phyloP scores from a whole-genome alignment of 257 asterid genomes.

The Petunia axillaris region DNA sequence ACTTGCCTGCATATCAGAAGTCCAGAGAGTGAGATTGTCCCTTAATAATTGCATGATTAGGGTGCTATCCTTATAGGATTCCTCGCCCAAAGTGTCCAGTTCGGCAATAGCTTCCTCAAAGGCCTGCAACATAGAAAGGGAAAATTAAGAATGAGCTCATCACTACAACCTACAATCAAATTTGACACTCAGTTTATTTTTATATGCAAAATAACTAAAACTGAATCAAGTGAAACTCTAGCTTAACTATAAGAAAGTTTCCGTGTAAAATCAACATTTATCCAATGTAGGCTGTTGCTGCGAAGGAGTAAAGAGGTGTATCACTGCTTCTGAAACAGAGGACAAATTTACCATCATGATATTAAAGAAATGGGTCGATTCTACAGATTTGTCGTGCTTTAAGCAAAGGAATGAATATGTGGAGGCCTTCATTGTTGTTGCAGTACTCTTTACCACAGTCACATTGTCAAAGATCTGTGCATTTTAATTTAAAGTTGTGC shows the following conservation, averaged over 20 bases:
- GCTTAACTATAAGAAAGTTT: neutral
- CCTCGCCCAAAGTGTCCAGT: slow-evolving; percentile 68
- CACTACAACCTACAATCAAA: slow-evolving; percentile 13
- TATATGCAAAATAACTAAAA: slow-evolving; percentile 13
- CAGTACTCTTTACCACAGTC: neutral
- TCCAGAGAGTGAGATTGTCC: slow-evolving; percentile 79
- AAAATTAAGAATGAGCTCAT: neutral
- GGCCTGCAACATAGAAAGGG: slow-evolving; percentile 39
- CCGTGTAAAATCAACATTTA: neutral
- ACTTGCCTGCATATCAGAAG: slow-evolving; percentile 69
- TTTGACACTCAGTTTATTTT: neutral
- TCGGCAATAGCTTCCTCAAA: slow-evolving; percentile 75
- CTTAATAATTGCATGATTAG: slow-evolving; percentile 74
- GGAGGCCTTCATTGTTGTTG: neutral
- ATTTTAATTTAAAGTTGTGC: neutral
- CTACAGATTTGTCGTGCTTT: neutral
- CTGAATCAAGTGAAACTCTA: slow-evolving; percentile 5
- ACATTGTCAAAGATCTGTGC: neutral
- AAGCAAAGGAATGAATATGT: neutral
- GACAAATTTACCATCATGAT: neutral
- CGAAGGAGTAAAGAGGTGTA: neutral
- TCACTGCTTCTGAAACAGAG: neutral
- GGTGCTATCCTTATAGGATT: slow-evolving; percentile 71
- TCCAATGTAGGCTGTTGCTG: neutral
- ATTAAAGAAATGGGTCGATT: neutral